phyloP scores from a whole-genome alignment of 306 rosid genomes.

The Vigna reflexopilosa region DNA sequence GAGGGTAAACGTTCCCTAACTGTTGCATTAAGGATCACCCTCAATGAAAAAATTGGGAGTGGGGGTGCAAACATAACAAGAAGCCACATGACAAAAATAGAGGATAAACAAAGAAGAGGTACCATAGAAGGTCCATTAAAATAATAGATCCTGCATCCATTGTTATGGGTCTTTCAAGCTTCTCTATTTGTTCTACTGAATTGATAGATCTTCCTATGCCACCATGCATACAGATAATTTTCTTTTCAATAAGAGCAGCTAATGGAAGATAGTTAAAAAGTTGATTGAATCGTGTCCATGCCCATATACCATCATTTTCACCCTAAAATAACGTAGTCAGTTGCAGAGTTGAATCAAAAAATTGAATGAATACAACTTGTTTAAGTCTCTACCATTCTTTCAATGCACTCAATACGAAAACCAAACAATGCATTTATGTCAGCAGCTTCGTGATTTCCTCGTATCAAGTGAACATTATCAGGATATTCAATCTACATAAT shows the following conservation, averaged over 20 bases:
- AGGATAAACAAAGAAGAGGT: slow-evolving; percentile 33
- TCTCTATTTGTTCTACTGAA: slow-evolving; percentile 96
- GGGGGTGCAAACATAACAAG: neutral
- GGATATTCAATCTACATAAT: slow-evolving; percentile 94
- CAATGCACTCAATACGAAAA: slow-evolving; percentile 98
- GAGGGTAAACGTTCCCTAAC: neutral
- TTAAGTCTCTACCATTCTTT: slow-evolving; percentile 83
- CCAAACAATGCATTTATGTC: slow-evolving; percentile 99
- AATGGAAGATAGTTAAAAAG: slow-evolving; percentile 97
- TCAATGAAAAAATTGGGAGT: neutral
- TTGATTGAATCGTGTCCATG: slow-evolving; percentile 99
- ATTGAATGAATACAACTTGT: slow-evolving; percentile 42
- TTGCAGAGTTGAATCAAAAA: slow-evolving; percentile 39
- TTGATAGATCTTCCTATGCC: slow-evolving; percentile 98
- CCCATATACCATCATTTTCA: slow-evolving; percentile 99
- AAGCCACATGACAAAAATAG: slow-evolving; percentile 8
- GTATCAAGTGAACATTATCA: slow-evolving; percentile 94
- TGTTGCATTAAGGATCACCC: neutral
- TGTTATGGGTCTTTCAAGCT: slow-evolving; percentile 97
- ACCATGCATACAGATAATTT: slow-evolving; percentile 99
- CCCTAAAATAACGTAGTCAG: slow-evolving; percentile 69
- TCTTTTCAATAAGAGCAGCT: slow-evolving; percentile 97
- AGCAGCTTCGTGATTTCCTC: slow-evolving; percentile 99
- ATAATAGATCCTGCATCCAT: slow-evolving; percentile 99
- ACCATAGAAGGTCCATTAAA: slow-evolving; percentile 98